phyloP scores from a whole-genome alignment of 805 yeast genomes.

The Candida stauntonica region DNA sequence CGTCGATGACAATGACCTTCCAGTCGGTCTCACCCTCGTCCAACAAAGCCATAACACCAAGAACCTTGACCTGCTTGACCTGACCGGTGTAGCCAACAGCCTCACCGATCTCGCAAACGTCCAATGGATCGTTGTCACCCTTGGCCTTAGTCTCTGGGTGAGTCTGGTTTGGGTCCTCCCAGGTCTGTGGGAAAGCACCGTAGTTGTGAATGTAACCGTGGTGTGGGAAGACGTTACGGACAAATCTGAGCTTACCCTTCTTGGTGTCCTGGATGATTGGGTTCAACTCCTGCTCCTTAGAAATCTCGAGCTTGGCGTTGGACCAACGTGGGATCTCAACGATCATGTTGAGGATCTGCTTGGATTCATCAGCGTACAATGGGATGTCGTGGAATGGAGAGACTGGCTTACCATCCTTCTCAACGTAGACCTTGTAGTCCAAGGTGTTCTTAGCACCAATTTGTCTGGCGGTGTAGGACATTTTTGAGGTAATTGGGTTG shows the following conservation, averaged over 20 bases:
- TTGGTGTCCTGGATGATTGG: constrained; percentile 80
- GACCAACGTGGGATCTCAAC: constrained; percentile 81
- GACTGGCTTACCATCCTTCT: constrained; percentile 88
- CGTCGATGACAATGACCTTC: constrained; percentile 75
- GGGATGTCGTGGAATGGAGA: constrained; percentile 87
- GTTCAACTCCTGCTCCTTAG: constrained; percentile 51
- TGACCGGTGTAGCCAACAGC: constrained; percentile 56
- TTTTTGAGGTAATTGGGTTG: constrained; percentile 1
- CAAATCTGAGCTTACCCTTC: constrained; percentile 71
- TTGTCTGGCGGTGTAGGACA: constrained; percentile 75
- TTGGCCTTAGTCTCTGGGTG: constrained; percentile 38
- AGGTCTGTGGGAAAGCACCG: constrained; percentile 89
- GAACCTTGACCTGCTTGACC: constrained; percentile 58
- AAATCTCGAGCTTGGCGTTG: constrained; percentile 79
- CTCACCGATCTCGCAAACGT: constrained; percentile 75
- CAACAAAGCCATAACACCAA: constrained; percentile 74
- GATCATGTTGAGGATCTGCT: constrained; percentile 53
- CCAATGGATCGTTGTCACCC: constrained; percentile 96
- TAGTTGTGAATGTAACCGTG: constrained; percentile 85
- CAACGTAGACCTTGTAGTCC: constrained; percentile 88
- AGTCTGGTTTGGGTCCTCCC: constrained; percentile 86
- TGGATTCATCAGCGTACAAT: constrained; percentile 38
- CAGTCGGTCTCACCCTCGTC: constrained; percentile 98
- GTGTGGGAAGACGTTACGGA: constrained; percentile 74
- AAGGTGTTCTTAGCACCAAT: constrained; percentile 94